phyloP scores from a whole-genome alignment of 2,329 filamentous ascomycete genomes.

The Claviceps cyperi region DNA sequence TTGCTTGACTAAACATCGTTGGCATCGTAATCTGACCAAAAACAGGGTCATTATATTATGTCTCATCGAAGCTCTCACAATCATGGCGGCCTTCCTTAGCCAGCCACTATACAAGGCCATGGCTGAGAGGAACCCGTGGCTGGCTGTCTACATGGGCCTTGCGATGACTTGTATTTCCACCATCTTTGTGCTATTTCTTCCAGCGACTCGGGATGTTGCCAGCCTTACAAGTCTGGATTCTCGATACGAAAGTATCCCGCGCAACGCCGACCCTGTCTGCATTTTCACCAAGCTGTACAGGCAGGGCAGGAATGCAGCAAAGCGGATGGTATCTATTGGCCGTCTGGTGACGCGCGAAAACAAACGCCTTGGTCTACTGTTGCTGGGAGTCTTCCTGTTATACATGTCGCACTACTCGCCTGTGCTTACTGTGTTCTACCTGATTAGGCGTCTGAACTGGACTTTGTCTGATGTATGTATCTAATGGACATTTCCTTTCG shows the following conservation, averaged over 20 bases:
- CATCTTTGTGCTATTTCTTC: conserved; percentile 1
- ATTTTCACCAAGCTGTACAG: not conserved
- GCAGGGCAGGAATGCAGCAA: not conserved
- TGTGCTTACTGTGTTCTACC: not conserved
- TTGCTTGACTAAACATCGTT: no score
- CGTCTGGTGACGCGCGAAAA: conserved; percentile 1
- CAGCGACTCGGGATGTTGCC: conserved; percentile 2
- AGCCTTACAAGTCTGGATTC: not conserved
- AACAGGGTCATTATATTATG: not conserved
- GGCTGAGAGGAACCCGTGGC: not conserved
- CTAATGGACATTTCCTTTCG: not conserved
- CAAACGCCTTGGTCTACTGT: not conserved
- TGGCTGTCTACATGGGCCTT: conserved; percentile 2
- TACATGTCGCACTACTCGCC: not conserved
- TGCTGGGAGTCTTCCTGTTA: not conserved
- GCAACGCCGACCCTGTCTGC: not conserved
- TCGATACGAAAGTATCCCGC: not conserved
- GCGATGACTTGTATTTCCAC: conserved; percentile 1
- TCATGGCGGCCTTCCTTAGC: not conserved
- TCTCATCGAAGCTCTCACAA: not conserved
- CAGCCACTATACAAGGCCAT: not conserved
- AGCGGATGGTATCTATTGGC: not conserved
- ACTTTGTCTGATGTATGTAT: not conserved
- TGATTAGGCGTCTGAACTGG: not conserved
- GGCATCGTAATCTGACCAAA: not conserved